These are phyloP conservation scores for Barbatosphaeria neglecta DNA, from an alignment of 495 filamentous ascomycete species.

Conservation along the genomic window DNA sequence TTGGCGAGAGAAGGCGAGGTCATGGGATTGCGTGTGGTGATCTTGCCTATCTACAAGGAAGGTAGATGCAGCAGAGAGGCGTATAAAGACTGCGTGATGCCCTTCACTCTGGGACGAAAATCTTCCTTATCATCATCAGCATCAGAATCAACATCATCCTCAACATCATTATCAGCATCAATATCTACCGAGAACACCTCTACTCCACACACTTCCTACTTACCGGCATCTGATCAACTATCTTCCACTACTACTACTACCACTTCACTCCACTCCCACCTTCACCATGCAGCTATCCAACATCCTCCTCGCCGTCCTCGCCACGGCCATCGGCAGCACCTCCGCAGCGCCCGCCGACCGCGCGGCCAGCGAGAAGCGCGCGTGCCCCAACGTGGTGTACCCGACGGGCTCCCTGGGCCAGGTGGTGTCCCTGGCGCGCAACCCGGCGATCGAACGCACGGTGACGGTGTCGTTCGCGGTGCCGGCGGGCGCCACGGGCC, in stretches of 20 bases:
- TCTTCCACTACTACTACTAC: neutral
- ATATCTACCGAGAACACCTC: no score
- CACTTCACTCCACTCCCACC: slow-evolving; percentile 2
- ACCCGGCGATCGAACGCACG: neutral
- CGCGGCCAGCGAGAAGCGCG: neutral
- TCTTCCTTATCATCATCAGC: no score
- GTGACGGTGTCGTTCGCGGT: slow-evolving; percentile 11
- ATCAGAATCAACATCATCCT: no score
- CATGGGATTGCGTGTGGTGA: no score
- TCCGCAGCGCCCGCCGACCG: slow-evolving; percentile 2
- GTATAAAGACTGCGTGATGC: no score
- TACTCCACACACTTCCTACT: no score
- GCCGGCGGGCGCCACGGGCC: slow-evolving; percentile 10
- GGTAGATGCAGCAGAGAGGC: no score
- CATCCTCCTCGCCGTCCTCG: slow-evolving; percentile 10
- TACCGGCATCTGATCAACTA: neutral
- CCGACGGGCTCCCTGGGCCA: slow-evolving; percentile 7
- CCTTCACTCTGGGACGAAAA: no score
- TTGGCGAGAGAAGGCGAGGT: no score
- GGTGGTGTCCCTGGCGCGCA: slow-evolving; percentile 7
- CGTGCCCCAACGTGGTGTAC: slow-evolving; percentile 7
- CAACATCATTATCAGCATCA: no score
- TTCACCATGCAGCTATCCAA: slow-evolving; percentile 17
- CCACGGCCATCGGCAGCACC: slow-evolving; percentile 6
- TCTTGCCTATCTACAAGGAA: no score